These are phyloP conservation scores for Stagonosporopsis tanaceti DNA, from an alignment of 2,329 filamentous ascomycete species.

Conservation along the genomic window DNA sequence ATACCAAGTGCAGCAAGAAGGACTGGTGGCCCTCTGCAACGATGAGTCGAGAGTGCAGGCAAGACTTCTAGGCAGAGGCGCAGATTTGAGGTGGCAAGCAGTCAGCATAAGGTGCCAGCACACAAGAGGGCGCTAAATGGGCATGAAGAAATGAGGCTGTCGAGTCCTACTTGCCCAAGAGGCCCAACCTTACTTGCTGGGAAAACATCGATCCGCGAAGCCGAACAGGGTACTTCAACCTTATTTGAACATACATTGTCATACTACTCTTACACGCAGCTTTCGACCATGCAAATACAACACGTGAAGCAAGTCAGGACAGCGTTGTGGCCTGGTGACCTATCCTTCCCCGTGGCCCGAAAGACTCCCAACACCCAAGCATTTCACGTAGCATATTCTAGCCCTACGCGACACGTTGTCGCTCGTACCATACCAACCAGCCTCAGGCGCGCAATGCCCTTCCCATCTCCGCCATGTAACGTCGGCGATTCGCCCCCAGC, in stretches of 20 bases:
- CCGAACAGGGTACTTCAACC: background rate
- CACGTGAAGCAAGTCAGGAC: background rate
- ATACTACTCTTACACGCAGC: background rate
- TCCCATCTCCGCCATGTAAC: too few relatives aligned
- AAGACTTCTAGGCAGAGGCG: too few relatives aligned
- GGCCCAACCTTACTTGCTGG: background rate
- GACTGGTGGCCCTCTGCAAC: constrained; percentile 20
- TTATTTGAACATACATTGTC: background rate
- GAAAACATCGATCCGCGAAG: too few relatives aligned
- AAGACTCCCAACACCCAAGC: too few relatives aligned
- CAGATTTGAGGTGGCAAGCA: background rate
- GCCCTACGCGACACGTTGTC: too few relatives aligned
- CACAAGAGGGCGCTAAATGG: background rate
- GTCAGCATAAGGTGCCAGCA: background rate
- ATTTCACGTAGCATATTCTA: too few relatives aligned
- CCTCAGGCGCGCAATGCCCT: too few relatives aligned
- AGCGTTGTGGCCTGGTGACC: background rate
- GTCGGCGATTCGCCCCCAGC: background rate
- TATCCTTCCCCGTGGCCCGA: too few relatives aligned
- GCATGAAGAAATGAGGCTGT: background rate
- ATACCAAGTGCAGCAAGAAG: constrained; percentile 42
- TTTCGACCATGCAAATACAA: background rate
- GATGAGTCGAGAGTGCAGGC: background rate
- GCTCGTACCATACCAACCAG: too few relatives aligned
- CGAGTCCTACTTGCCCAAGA: background rate